Base-by-base conservation (phyloP, 768 basidiomycete genomes). In the Boletus sensibilis region DNA sequence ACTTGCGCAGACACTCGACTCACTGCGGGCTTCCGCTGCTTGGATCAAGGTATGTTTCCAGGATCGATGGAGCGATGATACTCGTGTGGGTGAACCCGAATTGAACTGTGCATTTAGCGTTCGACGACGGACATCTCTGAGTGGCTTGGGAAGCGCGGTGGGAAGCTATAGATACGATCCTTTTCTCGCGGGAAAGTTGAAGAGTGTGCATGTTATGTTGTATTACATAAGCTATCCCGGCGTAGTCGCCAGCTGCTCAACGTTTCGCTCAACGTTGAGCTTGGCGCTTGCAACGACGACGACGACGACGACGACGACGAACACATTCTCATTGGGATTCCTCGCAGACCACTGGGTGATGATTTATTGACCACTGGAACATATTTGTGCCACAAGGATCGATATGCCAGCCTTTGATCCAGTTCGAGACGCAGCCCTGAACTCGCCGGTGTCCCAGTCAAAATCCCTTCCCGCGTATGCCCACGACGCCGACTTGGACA, bases 391-490 rank as follows among this genome's bases (percentile, higher is more conserved):
- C 37, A 12, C 34, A 56, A 44, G 18, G 23, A 52, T 44, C 37
- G n/a, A 23, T 27, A 34, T 72, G 70, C 70, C 70, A 50, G 70
- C 89, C 63, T 90, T 91, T 79, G 90, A 92, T 80, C 89, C 90
- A 65, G 89, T 92, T 59, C 82, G 90, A 71, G 90, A 92, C 80
- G 90, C 90, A 59, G 87, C 90, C 66, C 82, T 88, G 64, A 89
- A 89, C 73, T 88, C 87, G 41, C 89, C 89, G 31, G 71, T 84
- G 64, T 77, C 79, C 39, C 77, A 78, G 61, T 68, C 79, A 47
- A 74, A 73, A 64, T 54, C 76, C 59, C 74, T 77, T 51, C 64
- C 64, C 37, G 5, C 31, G 21, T 63, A 69, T 45, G 45, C 58
- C 33, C 56, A 71, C 50, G 67, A 65, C 56, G 57, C 48, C 56